Evolutionary conservation across 148 eudicot species (phyloP).

Genomic region (Chenopodium quinoa): DNA sequence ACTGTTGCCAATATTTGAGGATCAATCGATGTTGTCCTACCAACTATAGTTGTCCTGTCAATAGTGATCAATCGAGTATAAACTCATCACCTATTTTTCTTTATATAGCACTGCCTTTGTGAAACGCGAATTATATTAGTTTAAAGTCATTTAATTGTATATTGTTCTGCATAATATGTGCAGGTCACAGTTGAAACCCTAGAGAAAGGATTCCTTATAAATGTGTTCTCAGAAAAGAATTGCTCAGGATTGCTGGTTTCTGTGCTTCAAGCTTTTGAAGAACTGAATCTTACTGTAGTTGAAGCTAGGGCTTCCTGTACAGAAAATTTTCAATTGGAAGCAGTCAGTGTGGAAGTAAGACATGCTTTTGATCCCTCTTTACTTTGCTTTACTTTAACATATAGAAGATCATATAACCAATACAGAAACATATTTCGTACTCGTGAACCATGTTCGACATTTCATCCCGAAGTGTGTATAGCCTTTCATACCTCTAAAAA

Average conservation of each 20-base stretch:
- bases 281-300: slow-evolving; percentile 57
- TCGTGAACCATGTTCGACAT: neutral
- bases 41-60: neutral
- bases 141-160: neutral
- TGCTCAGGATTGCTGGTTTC: slow-evolving; percentile 63
- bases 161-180: neutral
- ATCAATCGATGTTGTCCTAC: neutral
- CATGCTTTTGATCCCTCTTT: neutral
- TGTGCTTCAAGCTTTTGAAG: slow-evolving; percentile 71
- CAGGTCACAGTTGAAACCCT: slow-evolving; percentile 71
- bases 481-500: neutral
- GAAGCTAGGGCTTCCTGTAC: slow-evolving; percentile 81
- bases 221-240: slow-evolving; percentile 49
- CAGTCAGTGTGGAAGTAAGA: slow-evolving; percentile 62
- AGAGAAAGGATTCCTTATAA: slow-evolving; percentile 70
- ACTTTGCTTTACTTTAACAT: no score
- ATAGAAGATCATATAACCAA: neutral
- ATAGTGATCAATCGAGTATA: neutral
- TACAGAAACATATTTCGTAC: neutral
- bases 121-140: neutral
- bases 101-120: neutral
- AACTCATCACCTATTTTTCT: neutral
- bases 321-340: slow-evolving; percentile 60
- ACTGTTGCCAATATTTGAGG: neutral
- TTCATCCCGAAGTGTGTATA: neutral